Conservation (phyloP, 345 rosid species). For the Triadica sebifera region DNA sequence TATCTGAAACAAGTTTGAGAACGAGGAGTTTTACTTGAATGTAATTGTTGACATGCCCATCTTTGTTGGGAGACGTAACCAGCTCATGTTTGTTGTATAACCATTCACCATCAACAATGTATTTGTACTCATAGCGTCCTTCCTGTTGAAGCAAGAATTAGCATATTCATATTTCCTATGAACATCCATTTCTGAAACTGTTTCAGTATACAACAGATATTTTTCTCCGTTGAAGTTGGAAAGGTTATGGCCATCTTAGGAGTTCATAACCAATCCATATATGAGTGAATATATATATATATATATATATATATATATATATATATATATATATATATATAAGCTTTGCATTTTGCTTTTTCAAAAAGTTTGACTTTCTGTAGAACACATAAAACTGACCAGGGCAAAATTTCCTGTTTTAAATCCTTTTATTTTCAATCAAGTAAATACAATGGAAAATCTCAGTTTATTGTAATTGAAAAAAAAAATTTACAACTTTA, state of each 20-base stretch:
- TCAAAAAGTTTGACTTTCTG: no score
- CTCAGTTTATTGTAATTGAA: no score
- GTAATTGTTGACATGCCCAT: slow-evolving; percentile 80
- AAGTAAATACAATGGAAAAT: no score
- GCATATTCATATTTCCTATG: neutral
- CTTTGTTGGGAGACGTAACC: slow-evolving; percentile 60
- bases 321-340: no score
- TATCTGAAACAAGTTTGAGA: neutral
- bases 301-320: no score
- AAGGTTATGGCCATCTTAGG: no score
- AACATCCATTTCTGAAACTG: neutral
- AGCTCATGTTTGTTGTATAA: slow-evolving; percentile 53
- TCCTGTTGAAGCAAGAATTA: slow-evolving; percentile 55
- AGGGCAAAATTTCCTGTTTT: neutral
- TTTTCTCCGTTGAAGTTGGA: no score
- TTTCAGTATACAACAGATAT: neutral
- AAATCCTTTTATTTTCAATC: neutral
- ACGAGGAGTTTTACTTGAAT: slow-evolving; percentile 44
- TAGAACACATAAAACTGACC: no score
- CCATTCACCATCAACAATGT: slow-evolving; percentile 87
- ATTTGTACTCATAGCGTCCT: slow-evolving; percentile 89
- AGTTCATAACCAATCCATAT: no score
- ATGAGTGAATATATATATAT: no score
- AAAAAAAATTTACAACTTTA: no score
- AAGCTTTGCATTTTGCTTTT: no score